A percentile compares a stretch with the other conserved stretches of the same genome.
Conservation (phyloP, 805 yeast genomes). For the Sugiyamaella marilandica region DNA sequence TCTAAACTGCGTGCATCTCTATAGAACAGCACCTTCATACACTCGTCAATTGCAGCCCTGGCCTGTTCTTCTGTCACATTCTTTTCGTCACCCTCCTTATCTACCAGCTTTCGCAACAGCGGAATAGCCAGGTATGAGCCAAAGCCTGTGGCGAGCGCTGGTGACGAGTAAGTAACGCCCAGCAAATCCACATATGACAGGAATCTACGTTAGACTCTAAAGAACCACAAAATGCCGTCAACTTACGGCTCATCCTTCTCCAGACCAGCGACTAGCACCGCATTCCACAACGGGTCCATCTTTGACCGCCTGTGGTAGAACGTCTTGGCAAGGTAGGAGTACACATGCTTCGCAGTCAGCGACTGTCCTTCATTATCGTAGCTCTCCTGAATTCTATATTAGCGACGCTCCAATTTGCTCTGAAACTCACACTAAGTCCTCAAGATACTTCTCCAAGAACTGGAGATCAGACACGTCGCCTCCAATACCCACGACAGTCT, state of each 20-base stretch:
- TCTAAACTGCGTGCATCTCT: conserved; percentile 94
- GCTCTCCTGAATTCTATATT: conserved; percentile 51
- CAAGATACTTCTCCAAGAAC: conserved; percentile 66
- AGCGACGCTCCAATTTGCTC: not conserved
- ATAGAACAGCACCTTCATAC: conserved; percentile 92
- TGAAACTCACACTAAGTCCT: conserved; percentile 53
- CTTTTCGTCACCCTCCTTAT: conserved; percentile 67
- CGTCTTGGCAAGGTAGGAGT: conserved; percentile 78
- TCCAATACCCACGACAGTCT: conserved; percentile 85
- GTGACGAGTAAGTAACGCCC: conserved; percentile 86
- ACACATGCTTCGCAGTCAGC: conserved; percentile 80
- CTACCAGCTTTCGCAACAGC: conserved; percentile 76
- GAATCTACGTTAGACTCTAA: conserved; percentile 34
- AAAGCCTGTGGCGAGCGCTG: conserved; percentile 91
- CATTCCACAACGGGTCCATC: conserved; percentile 96
- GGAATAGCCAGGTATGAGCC: conserved; percentile 96
- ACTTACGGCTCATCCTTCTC: conserved; percentile 52
- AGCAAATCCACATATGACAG: conserved; percentile 82
- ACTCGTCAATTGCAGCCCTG: conserved; percentile 65
- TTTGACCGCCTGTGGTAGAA: conserved; percentile 84
- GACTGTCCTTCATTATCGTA: conserved; percentile 69
- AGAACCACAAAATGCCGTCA: not conserved
- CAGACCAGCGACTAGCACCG: conserved; percentile 85
- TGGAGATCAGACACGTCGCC: conserved; percentile 97
- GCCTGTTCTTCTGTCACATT: conserved; percentile 73